Base-by-base conservation (phyloP, 495 filamentous ascomycete species). In the Mytilinidion resinicola region DNA sequence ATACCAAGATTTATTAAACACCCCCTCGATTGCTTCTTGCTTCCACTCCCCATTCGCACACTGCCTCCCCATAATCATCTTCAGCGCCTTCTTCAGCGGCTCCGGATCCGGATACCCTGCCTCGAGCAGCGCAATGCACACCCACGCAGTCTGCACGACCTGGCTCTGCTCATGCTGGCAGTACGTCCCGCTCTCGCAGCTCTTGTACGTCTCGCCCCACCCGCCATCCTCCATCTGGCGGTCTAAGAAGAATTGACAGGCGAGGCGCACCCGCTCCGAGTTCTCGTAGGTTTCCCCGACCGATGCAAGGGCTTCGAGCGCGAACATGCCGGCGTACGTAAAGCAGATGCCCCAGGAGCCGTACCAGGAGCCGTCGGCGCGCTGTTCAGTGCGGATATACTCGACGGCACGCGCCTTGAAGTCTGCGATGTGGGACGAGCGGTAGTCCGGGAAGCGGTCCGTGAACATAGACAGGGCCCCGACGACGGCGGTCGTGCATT, bases 281-380 rank as follows among this genome's bases (percentile, higher is more conserved):
- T 85, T 95, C 47, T 76, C 74, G 61, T 91, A 95, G 0, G 76
- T 87, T 73, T 96, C 90, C 3, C 90, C 90, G 15, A 88, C 83
- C 57, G 85, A 88, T 25, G 83, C 81, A 39, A 98, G 74, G 59
- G 88, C 87, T 67, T 96, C 90, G 1, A 96, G 76, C 0, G 93
- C 93, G 71, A 98, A 98, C 90, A 96, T 90, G 39, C 82, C 84
- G 0, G 93, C 93, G 69, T 98, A 97, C 2, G 90, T 96, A 73
- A 92, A 97, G 72, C 95, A 97, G 70, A 98, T 92, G 41, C 90
- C 95, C 93, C 93, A 98, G 65, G 82, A 88, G 15, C 95, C 93
- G 67, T 96, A 96, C 93, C 93, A 98, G 59, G 84, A 86, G 2
- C 93, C 93, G 67, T 97, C 89, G 0, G 72, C 67, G n/a, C 82